Base-by-base conservation (phyloP, 495 filamentous ascomycete species). In the Penicillium robsamsonii region DNA sequence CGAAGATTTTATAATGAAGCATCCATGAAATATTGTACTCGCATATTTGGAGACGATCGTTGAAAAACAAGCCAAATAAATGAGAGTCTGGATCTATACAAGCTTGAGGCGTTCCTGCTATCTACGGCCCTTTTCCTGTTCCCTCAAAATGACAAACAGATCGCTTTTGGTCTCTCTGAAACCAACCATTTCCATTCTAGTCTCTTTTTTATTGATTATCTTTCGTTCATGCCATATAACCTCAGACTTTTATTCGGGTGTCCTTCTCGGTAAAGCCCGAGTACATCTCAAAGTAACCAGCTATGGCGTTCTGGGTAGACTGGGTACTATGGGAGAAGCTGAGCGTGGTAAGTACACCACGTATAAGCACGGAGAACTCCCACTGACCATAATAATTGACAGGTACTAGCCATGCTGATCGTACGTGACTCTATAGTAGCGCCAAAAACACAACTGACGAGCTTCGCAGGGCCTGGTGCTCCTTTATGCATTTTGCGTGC, bases 291-390 rank as follows among this genome's bases (percentile, higher is more conserved):
- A 25, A 42, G 25, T 44, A 15, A 49, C 15, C 35, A 12, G 8
- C 29, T 51, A 77, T 75, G 63, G 66, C 64, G 35, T 96, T 97
- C 75, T 96, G 93, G 76, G 64, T 75, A 38, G 78, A 73, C 37
- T 96, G 92, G 92, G 68, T 80, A 59, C 72, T 94, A 64, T 97
- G 93, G 93, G 83, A 95, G 80, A 87, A 96, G 79, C 81, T 96
- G 84, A 86, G 82, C 58, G 86, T 96, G 74, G 93, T 97, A 77
- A 74, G 90, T 81, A 24, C 4, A 17, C 31, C 29, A 15, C 37
- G 33, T 46, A 42, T 30, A 30, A 31, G 11, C 42, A 17, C n/a
- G 40, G 22, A n/a, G 33, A 52, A 17, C 13, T 53, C 8, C 12
- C 40, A 46, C 63, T 69, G 42, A 66, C 62, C 46, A 51, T 11